Percentiles rank a stretch among this genome's conserved stretches.
These are phyloP conservation scores for Lactifluus rugatus DNA, from an alignment of 768 basidiomycete genomes.

Conservation along the genomic window DNA sequence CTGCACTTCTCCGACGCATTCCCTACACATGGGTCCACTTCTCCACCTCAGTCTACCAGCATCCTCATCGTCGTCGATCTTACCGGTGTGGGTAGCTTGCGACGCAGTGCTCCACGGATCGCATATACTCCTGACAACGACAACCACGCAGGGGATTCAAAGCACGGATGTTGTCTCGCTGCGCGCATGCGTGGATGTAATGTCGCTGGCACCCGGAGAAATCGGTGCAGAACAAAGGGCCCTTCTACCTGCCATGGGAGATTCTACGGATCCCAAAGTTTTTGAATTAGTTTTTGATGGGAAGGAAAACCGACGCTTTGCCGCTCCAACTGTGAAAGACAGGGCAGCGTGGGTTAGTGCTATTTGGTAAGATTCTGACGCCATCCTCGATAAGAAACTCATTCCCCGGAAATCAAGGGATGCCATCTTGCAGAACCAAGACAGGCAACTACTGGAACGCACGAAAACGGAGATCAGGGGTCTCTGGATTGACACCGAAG, in stretches of 20 bases:
- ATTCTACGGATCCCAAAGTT: conserved; percentile 38
- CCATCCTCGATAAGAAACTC: not conserved
- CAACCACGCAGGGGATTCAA: conserved; percentile 32
- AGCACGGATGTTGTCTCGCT: conserved; percentile 41
- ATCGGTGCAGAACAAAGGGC: conserved; percentile 36
- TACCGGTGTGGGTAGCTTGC: conserved; percentile 45
- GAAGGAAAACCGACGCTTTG: conserved; percentile 47
- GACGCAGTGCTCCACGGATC: conserved; percentile 29
- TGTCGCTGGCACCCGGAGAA: conserved; percentile 40
- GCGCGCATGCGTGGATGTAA: conserved; percentile 49
- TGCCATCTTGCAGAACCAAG: conserved; percentile 37
- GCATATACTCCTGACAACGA: conserved; percentile 41
- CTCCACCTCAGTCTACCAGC: conserved; percentile 37
- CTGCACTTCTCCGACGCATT: conserved; percentile 18
- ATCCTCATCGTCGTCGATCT: conserved; percentile 21
- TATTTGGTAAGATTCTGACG: conserved; percentile 44
- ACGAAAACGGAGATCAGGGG: conserved; percentile 9
- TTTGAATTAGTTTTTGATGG: conserved; percentile 60
- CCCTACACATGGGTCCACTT: conserved; percentile 31
- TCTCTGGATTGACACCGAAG: conserved; percentile 20
- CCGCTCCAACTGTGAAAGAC: conserved; percentile 48
- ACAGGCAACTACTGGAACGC: conserved; percentile 20
- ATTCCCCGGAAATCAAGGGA: conserved; percentile 38
- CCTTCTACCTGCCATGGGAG: conserved; percentile 30
- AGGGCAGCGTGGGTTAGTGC: conserved; percentile 67